Conservation (phyloP, 1,284 basidiomycete genomes). For the Pisolithus thermaeus region DNA sequence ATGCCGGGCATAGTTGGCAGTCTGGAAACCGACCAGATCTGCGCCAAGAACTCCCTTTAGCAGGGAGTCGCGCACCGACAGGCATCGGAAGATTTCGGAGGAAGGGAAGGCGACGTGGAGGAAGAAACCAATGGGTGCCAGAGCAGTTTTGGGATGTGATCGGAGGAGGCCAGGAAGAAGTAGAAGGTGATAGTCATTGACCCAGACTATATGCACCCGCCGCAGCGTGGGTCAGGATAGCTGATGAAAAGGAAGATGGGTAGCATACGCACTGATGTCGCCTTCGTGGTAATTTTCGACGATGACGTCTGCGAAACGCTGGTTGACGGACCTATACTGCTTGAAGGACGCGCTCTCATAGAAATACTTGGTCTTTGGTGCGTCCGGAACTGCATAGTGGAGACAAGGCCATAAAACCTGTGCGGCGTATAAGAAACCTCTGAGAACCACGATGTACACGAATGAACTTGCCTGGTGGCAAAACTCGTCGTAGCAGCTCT, state of each 20-base stretch:
- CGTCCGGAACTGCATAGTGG: conserved; percentile 83
- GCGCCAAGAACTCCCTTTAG: conserved; percentile 73
- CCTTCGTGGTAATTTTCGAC: conserved; percentile 70
- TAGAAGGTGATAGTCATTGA: conserved; percentile 86
- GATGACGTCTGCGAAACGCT: conserved; percentile 78
- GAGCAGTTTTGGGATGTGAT: conserved; percentile 37
- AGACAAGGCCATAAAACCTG: conserved; percentile 83
- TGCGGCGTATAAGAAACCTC: background rate
- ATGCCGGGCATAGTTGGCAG: conserved; percentile 73
- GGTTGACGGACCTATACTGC: conserved; percentile 79
- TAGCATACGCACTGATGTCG: conserved; percentile 53
- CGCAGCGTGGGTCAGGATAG: background rate
- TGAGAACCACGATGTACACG: background rate
- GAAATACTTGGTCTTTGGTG: conserved; percentile 76
- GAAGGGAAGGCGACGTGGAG: conserved; percentile 86
- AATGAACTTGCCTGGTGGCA: conserved; percentile 63
- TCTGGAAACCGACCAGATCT: conserved; percentile 79
- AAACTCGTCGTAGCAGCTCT: conserved; percentile 79
- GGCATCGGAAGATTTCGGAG: conserved; percentile 83
- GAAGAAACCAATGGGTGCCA: conserved; percentile 81
- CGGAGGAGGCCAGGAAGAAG: conserved; percentile 77
- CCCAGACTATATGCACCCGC: conserved; percentile 44
- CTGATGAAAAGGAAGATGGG: background rate
- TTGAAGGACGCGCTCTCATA: conserved; percentile 74
- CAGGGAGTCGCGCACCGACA: conserved; percentile 62